Percentiles rank a stretch among this genome's conserved stretches.
phyloP scores from a whole-genome alignment of 2,329 filamentous ascomycete species.

The Camillea tinctor region DNA sequence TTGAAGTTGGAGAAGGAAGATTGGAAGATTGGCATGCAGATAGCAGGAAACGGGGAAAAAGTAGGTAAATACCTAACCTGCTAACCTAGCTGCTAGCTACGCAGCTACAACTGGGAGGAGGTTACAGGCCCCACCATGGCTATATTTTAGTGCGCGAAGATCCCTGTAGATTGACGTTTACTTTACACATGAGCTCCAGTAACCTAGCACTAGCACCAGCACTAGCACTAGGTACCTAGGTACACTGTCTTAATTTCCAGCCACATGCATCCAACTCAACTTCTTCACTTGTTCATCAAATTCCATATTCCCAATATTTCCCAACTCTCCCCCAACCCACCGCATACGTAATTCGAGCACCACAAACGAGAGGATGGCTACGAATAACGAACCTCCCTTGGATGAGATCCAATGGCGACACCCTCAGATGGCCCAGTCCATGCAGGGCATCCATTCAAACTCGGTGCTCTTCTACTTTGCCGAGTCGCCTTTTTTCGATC shows the following conservation, averaged over 20 bases:
- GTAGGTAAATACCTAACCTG: too few species aligned
- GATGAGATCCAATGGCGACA: slow-evolving; percentile 69
- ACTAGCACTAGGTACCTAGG: neutral
- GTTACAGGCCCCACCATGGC: slow-evolving; percentile 4
- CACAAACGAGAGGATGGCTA: slow-evolving; percentile 20
- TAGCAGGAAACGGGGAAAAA: neutral
- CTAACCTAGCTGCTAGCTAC: neutral
- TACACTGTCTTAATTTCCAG: neutral
- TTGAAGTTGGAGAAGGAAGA: too few species aligned
- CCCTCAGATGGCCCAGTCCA: slow-evolving; percentile 46
- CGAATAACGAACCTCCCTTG: slow-evolving; percentile 40
- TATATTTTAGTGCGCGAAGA: neutral
- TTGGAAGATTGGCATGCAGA: neutral
- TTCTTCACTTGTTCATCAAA: neutral
- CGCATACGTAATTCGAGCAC: too few species aligned
- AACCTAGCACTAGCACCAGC: too few species aligned
- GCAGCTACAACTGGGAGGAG: too few species aligned
- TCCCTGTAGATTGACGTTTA: slow-evolving; percentile 10
- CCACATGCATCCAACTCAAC: neutral
- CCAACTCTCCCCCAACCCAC: too few species aligned
- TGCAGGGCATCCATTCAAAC: slow-evolving; percentile 63
- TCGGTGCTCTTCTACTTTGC: slow-evolving; percentile 67
- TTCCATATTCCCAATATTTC: too few species aligned
- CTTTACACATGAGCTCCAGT: too few species aligned
- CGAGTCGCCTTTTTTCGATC: slow-evolving; percentile 66